These are phyloP conservation scores for Botrytis elliptica DNA, from an alignment of 2,329 filamentous ascomycete species.

Conservation along the genomic window DNA sequence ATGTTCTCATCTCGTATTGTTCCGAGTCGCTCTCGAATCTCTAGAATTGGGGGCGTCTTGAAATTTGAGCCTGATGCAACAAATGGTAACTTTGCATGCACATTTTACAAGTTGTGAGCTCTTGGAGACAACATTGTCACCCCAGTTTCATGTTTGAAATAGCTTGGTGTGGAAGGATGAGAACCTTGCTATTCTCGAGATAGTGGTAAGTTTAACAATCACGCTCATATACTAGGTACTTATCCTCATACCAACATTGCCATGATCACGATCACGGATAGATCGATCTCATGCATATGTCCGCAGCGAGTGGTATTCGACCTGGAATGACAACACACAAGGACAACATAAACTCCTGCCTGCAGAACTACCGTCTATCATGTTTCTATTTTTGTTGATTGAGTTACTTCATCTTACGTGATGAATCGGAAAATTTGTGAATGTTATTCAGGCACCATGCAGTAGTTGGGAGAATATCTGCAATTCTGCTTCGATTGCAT, in stretches of 20 bases:
- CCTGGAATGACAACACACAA: constrained; percentile 4
- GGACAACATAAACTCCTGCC: constrained; percentile 14
- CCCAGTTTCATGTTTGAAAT: constrained; percentile 11
- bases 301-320: constrained; percentile 4
- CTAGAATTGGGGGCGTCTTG: background rate
- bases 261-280: constrained; percentile 12
- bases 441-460: constrained; percentile 20
- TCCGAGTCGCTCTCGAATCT: background rate
- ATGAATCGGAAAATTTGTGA: constrained; percentile 11
- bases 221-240: background rate
- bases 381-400: constrained; percentile 22
- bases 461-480: constrained; percentile 9
- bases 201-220: background rate
- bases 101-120: background rate
- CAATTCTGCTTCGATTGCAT: background rate
- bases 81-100: background rate
- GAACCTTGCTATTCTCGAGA: constrained; percentile 5
- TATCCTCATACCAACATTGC: constrained; percentile 1
- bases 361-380: constrained; percentile 12
- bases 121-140: background rate
- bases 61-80: constrained; percentile 4
- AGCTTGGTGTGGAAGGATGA: background rate
- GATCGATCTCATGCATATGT: constrained; percentile 21
- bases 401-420: constrained; percentile 20
- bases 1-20: background rate